These are phyloP conservation scores for Fusarium keratoplasticum DNA, from an alignment of 2,329 filamentous ascomycete genomes.

Conservation along the genomic window DNA sequence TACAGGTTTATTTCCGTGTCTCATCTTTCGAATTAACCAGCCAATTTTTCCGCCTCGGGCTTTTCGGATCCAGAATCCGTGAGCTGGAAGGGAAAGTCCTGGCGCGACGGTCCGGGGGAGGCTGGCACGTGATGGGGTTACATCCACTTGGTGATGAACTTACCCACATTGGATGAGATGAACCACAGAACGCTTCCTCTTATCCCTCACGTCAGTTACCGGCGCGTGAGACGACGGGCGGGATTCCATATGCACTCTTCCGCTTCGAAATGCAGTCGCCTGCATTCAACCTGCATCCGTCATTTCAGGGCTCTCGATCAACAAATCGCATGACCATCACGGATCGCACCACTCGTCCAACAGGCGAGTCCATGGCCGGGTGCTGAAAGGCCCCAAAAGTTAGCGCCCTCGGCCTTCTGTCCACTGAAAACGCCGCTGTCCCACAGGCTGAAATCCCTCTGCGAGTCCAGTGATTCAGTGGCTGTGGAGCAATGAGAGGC, in stretches of 20 bases:
- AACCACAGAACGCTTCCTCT: not conserved
- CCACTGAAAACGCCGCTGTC: not conserved
- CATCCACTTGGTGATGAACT: not conserved
- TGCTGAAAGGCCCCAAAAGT: not conserved
- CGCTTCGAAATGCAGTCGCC: not conserved
- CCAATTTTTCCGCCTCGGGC: not conserved
- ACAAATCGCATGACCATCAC: constrained; percentile 3
- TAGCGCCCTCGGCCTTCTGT: constrained; percentile 1
- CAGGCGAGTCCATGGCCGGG: not conserved
- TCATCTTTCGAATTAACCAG: not conserved
- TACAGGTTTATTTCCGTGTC: not conserved
- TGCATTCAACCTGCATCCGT: constrained; percentile 7
- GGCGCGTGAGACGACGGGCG: not conserved
- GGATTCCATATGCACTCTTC: constrained; percentile 1
- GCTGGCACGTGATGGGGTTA: constrained; percentile 8
- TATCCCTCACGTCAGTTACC: not conserved
- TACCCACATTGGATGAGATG: not conserved
- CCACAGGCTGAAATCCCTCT: not conserved
- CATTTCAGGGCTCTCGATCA: not conserved
- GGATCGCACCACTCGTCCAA: constrained; percentile 14
- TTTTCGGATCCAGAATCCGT: constrained; percentile 1
- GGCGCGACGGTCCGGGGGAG: constrained; percentile 5
- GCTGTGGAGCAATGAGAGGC: constrained; percentile 5
- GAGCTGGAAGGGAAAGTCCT: not conserved
- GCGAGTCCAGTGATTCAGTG: not conserved